Evolutionary conservation across 805 yeast species (phyloP).

Genomic region (Komagataella populi): DNA sequence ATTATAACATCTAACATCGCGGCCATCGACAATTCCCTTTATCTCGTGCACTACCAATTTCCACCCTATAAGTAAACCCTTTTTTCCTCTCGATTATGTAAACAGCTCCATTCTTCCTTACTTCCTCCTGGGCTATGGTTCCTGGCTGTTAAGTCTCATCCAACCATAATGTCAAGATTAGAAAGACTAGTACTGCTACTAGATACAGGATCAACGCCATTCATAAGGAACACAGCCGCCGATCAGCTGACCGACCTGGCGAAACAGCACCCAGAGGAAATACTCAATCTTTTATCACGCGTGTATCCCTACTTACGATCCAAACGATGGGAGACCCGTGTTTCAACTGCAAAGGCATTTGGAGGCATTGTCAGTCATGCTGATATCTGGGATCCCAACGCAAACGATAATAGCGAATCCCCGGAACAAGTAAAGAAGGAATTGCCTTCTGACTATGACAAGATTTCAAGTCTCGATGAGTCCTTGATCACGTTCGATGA

Average conservation of each 20-base stretch:
- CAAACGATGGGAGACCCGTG: slow-evolving; percentile 90
- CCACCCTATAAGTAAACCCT: not conserved
- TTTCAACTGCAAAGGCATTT: slow-evolving; percentile 86
- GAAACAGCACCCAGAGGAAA: slow-evolving; percentile 88
- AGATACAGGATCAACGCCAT: slow-evolving; percentile 91
- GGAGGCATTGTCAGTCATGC: slow-evolving; percentile 85
- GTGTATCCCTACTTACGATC: slow-evolving; percentile 82
- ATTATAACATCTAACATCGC: not conserved
- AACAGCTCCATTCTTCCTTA: not conserved
- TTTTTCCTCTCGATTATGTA: not conserved
- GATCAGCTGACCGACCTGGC: slow-evolving; percentile 93
- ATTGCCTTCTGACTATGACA: slow-evolving; percentile 10
- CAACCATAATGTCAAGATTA: slow-evolving; percentile 16
- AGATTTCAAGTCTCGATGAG: slow-evolving; percentile 30
- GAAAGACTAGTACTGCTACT: slow-evolving; percentile 29
- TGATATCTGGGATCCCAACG: slow-evolving; percentile 74
- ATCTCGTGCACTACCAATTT: not conserved
- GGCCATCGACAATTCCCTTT: not conserved
- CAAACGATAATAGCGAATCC: slow-evolving; percentile 9
- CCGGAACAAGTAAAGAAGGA: slow-evolving; percentile 5
- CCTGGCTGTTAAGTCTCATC: not conserved
- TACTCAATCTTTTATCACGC: slow-evolving; percentile 66
- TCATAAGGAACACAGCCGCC: slow-evolving; percentile 92
- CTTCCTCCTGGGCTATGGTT: not conserved
- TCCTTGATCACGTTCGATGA: slow-evolving; percentile 31